Base-by-base conservation (phyloP, 495 filamentous ascomycete genomes). In the Annulohypoxylon maeteangense region DNA sequence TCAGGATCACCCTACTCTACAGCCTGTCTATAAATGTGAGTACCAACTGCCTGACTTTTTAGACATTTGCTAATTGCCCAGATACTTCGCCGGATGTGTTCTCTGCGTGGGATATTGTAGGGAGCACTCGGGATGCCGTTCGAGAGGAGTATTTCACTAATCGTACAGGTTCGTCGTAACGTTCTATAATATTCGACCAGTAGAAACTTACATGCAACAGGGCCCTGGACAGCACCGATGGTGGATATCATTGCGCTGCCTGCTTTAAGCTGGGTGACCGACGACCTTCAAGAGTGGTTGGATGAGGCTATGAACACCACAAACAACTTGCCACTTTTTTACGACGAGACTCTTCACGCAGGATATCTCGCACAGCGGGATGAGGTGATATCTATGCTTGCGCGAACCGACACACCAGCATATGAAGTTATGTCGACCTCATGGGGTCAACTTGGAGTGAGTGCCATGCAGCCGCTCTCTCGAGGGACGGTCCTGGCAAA, bases 391-490 rank as follows among this genome's bases (percentile, higher is more conserved):
- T 73, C 68, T 4, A 65, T 85, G 11, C 70, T 81, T 34, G 75
- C 77, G 54, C 74, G 76, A 8, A 76, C 67, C 1, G 80, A 79
- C 20, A 74, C 75, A 5, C 77, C 75, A 16, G 78, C 71, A 1
- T 82, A 78, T 50, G 82, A 85, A 44, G 67, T 82, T 23, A 75
- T 83, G 62, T 78, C 76, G 44, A 78, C 78, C 42, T 82, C 82
- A 55, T 78, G 76, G 70, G 79, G 80, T 25, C 78, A 75, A 70
- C 74, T 76, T 3, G 73, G 74, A 23, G 74, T 78, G 7, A 66
- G 78, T 34, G 58, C 59, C 20, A 75, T 74, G 74, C 69, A 74
- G 23, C 67, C 71, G 10, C 60, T 78, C 25, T 75, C 72, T 10
- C 68, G 75, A 6, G 72, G 73, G 14, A 73, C 55, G 6, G 51